A percentile compares a stretch with the other conserved stretches of the same genome.
Conservation (phyloP, 2,329 filamentous ascomycete genomes). For the Helminthosporium solani region DNA sequence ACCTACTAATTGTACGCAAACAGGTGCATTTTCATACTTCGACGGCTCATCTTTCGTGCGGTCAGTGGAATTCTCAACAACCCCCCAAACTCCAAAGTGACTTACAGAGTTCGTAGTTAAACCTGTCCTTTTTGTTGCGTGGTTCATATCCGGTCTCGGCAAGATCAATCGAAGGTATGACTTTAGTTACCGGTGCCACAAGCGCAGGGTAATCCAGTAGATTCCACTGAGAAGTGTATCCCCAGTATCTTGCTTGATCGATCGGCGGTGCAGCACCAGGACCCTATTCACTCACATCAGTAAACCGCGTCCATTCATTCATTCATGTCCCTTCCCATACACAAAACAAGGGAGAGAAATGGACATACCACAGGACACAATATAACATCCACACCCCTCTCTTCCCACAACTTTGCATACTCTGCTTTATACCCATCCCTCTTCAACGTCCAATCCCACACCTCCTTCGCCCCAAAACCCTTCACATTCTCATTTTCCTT, state of each 20-base stretch:
- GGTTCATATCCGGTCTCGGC: slow-evolving; percentile 42
- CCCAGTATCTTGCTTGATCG: slow-evolving; percentile 57
- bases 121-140: slow-evolving; percentile 50
- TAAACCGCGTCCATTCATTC: too few species aligned
- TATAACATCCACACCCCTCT: slow-evolving; percentile 54
- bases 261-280: slow-evolving; percentile 54
- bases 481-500: slow-evolving; percentile 47
- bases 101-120: slow-evolving; percentile 50
- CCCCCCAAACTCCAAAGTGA: not conserved
- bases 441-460: slow-evolving; percentile 43
- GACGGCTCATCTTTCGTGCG: slow-evolving; percentile 41
- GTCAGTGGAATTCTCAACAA: not conserved
- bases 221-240: slow-evolving; percentile 67
- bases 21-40: slow-evolving; percentile 50
- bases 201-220: slow-evolving; percentile 65
- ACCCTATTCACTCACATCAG: slow-evolving; percentile 26
- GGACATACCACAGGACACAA: slow-evolving; percentile 52
- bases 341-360: too few species aligned
- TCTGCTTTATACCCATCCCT: slow-evolving; percentile 44
- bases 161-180: slow-evolving; percentile 42
- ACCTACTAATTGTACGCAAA: slow-evolving; percentile 55
- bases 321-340: too few species aligned
- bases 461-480: slow-evolving; percentile 37
- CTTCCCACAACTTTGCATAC: slow-evolving; percentile 45
- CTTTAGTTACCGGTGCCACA: slow-evolving; percentile 55